Evolutionary conservation across 495 filamentous ascomycete species (phyloP).

Genomic region (Diplogelasinospora grovesii): DNA sequence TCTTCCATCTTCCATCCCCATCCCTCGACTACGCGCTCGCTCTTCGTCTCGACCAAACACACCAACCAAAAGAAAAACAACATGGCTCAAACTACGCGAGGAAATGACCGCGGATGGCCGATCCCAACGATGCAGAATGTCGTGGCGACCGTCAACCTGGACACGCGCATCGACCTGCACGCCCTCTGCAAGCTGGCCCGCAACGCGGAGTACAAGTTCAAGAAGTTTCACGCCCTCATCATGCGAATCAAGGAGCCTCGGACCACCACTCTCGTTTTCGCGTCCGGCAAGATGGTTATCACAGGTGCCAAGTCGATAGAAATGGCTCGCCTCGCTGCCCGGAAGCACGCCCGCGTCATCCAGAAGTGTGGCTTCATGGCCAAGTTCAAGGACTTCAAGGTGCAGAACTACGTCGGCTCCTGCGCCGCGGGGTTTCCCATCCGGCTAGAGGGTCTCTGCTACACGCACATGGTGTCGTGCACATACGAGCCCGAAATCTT

Average conservation of each 20-base stretch:
- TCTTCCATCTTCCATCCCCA: too few relatives aligned
- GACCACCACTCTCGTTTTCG: conserved; percentile 92
- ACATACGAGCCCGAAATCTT: conserved; percentile 97
- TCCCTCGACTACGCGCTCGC: too few relatives aligned
- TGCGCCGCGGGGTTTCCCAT: conserved; percentile 96
- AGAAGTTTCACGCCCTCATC: conserved; percentile 96
- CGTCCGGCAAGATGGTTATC: conserved; percentile 95
- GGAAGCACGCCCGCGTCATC: conserved; percentile 93
- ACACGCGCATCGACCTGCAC: conserved; percentile 90
- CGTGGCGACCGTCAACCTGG: conserved; percentile 93
- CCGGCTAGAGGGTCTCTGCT: conserved; percentile 79
- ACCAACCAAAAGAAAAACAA: too few relatives aligned
- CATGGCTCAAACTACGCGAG: too few relatives aligned
- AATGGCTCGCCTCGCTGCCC: conserved; percentile 83
- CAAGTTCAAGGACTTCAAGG: conserved; percentile 96
- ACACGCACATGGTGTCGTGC: conserved; percentile 44
- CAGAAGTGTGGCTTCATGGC: conserved; percentile 96
- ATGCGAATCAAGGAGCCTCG: conserved; percentile 98
- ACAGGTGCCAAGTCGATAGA: conserved; percentile 94
- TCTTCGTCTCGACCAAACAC: too few relatives aligned
- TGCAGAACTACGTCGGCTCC: conserved; percentile 94
- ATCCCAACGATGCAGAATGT: conserved; percentile 54
- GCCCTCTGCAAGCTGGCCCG: conserved; percentile 89
- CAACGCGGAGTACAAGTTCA: conserved; percentile 94
- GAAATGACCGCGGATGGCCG: conserved; percentile 17